phyloP scores from a whole-genome alignment of 257 asterid species.

The Jacaranda mimosifolia region DNA sequence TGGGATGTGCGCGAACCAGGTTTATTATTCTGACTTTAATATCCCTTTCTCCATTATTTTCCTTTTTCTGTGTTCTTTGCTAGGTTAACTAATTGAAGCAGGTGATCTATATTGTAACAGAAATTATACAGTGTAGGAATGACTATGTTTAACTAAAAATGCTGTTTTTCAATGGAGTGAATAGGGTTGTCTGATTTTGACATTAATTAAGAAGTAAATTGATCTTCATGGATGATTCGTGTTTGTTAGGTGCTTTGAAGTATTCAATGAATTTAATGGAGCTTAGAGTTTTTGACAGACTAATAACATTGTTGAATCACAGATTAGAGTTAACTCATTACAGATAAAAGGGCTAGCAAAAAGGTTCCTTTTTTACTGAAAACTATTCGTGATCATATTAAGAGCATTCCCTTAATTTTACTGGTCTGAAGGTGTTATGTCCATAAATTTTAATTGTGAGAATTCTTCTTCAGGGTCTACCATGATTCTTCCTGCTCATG shows the following conservation, averaged over 20 bases:
- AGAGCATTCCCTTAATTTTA: background rate
- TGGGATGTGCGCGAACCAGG: constrained; percentile 99
- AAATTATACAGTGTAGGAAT: background rate
- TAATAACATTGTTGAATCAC: constrained; percentile 14
- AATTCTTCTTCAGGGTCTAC: constrained; percentile 74
- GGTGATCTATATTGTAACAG: background rate
- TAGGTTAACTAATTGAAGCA: background rate
- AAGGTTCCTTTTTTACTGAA: background rate
- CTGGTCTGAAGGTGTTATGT: constrained; percentile 1
- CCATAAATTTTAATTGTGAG: constrained; percentile 1
- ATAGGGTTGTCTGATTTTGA: background rate
- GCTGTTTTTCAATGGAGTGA: no score
- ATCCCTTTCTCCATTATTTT: background rate
- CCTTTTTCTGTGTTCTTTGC: background rate
- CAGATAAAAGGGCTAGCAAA: background rate
- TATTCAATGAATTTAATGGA: constrained; percentile 5
- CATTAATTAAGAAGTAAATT: background rate
- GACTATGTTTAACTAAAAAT: no score
- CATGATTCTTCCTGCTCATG: constrained; percentile 96
- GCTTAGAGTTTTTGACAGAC: constrained; percentile 3
- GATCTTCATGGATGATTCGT: background rate
- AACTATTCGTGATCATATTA: background rate
- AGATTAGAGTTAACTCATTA: background rate
- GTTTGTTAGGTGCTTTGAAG: background rate
- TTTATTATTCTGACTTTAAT: constrained; percentile 30